Evolutionary conservation across 768 basidiomycete species (phyloP).

Genomic region (Tricholoma hemisulphureum): DNA sequence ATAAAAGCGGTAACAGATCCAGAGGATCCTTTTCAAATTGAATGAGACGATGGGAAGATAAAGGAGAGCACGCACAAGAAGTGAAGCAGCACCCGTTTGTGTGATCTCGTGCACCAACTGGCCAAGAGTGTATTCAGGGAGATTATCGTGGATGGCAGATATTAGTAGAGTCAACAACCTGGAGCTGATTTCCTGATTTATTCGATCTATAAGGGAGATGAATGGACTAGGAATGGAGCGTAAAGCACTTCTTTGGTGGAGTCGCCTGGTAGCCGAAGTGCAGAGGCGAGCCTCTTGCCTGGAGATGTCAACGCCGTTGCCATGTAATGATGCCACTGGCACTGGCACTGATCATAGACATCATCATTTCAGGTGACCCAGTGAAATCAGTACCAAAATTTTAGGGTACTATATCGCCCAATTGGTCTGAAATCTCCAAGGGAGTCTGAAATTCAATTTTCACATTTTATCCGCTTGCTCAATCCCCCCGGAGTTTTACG

Average conservation of each 20-base stretch:
- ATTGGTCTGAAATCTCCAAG: too few species aligned
- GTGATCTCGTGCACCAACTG: conserved; percentile 32
- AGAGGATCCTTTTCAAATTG: conserved; percentile 41
- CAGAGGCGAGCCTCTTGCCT: neutral
- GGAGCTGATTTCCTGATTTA: conserved; percentile 24
- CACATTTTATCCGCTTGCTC: too few species aligned
- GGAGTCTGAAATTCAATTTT: too few species aligned
- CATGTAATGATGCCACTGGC: too few species aligned
- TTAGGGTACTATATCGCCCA: too few species aligned
- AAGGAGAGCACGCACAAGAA: conserved; percentile 17
- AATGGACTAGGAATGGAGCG: neutral
- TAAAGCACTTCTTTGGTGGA: neutral
- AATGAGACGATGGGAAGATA: neutral
- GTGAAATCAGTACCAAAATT: too few species aligned
- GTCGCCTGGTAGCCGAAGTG: neutral
- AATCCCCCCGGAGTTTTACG: too few species aligned
- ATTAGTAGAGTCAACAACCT: conserved; percentile 34
- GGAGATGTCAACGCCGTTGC: neutral
- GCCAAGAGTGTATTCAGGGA: conserved; percentile 26
- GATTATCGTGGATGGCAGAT: conserved; percentile 33
- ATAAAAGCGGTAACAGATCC: conserved; percentile 38
- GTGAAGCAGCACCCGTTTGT: conserved; percentile 19
- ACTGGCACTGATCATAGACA: too few species aligned
- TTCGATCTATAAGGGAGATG: neutral
- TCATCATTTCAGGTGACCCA: too few species aligned